phyloP scores from a whole-genome alignment of 805 yeast genomes.

The Candida cerambycidarum region DNA sequence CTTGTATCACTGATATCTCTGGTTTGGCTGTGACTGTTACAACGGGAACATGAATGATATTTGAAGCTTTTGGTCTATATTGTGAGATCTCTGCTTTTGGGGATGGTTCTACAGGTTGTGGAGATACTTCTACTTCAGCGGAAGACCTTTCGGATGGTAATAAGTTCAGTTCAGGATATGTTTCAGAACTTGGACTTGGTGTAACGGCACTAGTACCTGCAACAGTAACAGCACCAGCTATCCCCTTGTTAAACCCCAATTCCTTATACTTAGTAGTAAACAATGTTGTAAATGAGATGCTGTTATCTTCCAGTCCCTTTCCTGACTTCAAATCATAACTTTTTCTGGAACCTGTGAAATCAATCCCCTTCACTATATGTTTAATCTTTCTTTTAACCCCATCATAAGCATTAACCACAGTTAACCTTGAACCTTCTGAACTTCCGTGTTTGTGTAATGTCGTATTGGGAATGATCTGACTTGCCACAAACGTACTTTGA shows the following conservation, averaged over 20 bases:
- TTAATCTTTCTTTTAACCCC: slow-evolving; percentile 3
- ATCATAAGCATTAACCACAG: slow-evolving; percentile 6
- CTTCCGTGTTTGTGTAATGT: background rate
- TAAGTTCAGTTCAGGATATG: no score
- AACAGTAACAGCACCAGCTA: no score
- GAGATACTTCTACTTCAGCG: no score
- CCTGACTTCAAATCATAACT: no score
- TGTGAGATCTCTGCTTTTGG: no score
- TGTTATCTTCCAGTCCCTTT: no score
- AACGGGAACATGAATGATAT: slow-evolving; percentile 5
- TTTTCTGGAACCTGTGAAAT: slow-evolving; percentile 3
- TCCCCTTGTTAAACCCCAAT: no score
- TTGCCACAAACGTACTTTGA: background rate
- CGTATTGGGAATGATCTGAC: background rate
- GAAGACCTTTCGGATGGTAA: no score
- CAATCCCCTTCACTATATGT: slow-evolving; percentile 7
- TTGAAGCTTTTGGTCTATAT: slow-evolving; percentile 9
- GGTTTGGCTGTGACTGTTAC: slow-evolving; percentile 10
- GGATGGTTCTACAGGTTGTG: no score
- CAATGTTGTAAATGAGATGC: background rate
- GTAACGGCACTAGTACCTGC: no score
- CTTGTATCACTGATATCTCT: slow-evolving; percentile 3
- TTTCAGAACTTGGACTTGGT: no score
- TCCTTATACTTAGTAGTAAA: background rate
- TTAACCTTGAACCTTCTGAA: background rate